Percentiles rank a stretch among this genome's conserved stretches.
Conservation (phyloP, 2,329 filamentous ascomycete species). For the Penicillium sp. region DNA sequence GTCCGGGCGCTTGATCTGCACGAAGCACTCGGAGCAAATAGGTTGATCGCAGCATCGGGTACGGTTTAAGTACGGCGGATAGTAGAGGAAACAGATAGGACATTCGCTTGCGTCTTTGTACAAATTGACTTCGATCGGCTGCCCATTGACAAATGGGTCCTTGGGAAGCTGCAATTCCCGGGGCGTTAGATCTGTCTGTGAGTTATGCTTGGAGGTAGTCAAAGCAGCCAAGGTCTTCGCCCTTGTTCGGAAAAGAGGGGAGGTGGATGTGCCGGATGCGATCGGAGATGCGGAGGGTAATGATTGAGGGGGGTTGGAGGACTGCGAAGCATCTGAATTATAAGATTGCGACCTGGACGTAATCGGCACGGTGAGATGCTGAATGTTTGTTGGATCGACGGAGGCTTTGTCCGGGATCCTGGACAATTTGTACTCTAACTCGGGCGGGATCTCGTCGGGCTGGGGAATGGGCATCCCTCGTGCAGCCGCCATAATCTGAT, state of each 20-base stretch:
- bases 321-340: constrained; percentile 69
- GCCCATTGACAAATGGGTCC: constrained; percentile 90
- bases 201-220: constrained; percentile 72
- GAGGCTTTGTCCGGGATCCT: constrained; percentile 48
- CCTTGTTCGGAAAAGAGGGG: constrained; percentile 71
- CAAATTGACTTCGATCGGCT: constrained; percentile 84
- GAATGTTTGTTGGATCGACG: constrained; percentile 59
- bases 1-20: constrained; percentile 94
- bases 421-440: constrained; percentile 56
- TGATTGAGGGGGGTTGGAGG: constrained; percentile 62
- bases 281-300: constrained; percentile 59
- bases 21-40: constrained; percentile 98
- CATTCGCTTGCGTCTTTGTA: constrained; percentile 92
- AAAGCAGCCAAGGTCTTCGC: constrained; percentile 86
- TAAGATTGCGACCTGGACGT: constrained; percentile 72
- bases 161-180: constrained; percentile 76
- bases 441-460: constrained; percentile 76
- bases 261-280: constrained; percentile 49
- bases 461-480: constrained; percentile 79
- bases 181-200: constrained; percentile 68
- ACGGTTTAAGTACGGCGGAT: constrained; percentile 89
- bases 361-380: constrained; percentile 76
- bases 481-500: constrained; percentile 89
- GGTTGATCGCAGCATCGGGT: constrained; percentile 94
- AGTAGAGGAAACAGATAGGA: constrained; percentile 94